A percentile compares a stretch with the other conserved stretches of the same genome.
phyloP scores from a whole-genome alignment of 1,139 yeast species.

The Magnusiomyces tetraspermus region DNA sequence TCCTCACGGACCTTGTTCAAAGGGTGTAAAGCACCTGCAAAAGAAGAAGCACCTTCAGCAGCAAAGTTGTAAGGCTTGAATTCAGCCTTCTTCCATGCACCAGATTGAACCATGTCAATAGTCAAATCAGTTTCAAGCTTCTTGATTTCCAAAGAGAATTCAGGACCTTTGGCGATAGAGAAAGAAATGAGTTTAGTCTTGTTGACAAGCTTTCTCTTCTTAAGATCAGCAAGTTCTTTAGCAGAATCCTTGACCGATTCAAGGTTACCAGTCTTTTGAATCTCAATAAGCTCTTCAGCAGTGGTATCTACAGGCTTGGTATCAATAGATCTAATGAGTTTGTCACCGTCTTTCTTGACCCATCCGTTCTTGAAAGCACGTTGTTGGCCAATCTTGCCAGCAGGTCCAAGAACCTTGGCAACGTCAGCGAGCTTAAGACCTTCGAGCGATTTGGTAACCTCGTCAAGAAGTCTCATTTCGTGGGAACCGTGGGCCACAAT shows the following conservation, averaged over 20 bases:
- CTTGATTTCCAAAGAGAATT: conserved; percentile 71
- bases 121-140: conserved; percentile 90
- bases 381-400: conserved; percentile 91
- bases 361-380: conserved; percentile 98
- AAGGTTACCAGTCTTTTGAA: conserved; percentile 50
- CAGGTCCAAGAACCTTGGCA: conserved; percentile 61
- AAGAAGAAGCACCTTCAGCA: conserved; percentile 83
- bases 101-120: conserved; percentile 69
- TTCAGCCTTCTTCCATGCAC: conserved; percentile 72
- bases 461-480: conserved; percentile 71
- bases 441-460: conserved; percentile 64
- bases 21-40: conserved; percentile 93
- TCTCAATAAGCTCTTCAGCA: conserved; percentile 51
- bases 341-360: conserved; percentile 82
- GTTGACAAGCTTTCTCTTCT: conserved; percentile 79
- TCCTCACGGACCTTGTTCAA: conserved; percentile 93
- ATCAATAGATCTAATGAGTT: conserved; percentile 46
- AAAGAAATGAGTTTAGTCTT: conserved; percentile 70
- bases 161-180: conserved; percentile 67
- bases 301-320: conserved; percentile 56
- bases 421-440: conserved; percentile 81
- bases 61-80: conserved; percentile 95
- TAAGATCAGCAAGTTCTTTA: conserved; percentile 72
- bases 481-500: conserved; percentile 78
- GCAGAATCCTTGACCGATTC: conserved; percentile 33